A percentile compares a stretch with the other conserved stretches of the same genome.
Evolutionary conservation across 2,329 filamentous ascomycete genomes (phyloP).

Genomic region (Paecilomyces sp.): DNA sequence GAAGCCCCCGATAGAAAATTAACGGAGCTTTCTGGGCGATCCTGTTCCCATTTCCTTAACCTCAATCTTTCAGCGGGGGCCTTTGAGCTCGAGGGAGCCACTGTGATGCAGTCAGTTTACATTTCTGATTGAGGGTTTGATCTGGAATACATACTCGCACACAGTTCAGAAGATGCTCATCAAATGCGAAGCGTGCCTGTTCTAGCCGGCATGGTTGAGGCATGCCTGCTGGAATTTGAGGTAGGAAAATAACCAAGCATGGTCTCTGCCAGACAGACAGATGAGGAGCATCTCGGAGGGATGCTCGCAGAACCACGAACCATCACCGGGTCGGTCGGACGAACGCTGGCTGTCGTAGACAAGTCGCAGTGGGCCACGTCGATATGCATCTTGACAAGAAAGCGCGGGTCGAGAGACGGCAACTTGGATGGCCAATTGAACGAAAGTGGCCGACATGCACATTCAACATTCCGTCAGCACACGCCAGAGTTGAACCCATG

Average conservation of each 20-base stretch:
- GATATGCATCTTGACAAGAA: background rate
- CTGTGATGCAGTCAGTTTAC: background rate
- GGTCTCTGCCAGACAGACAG: background rate
- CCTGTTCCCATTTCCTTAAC: conserved; percentile 16
- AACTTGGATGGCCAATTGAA: conserved; percentile 3
- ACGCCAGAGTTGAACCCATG: background rate
- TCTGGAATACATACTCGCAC: background rate
- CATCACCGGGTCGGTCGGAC: background rate
- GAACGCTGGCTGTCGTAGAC: background rate
- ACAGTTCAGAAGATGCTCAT: background rate
- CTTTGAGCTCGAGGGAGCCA: background rate
- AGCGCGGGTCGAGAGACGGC: background rate
- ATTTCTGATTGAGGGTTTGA: background rate
- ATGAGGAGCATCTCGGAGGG: background rate
- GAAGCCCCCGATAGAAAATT: conserved; percentile 4
- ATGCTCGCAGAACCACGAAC: background rate
- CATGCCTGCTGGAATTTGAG: background rate
- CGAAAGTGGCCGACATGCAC: background rate
- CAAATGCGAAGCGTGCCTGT: background rate
- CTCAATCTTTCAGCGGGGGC: conserved; percentile 12
- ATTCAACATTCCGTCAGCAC: background rate
- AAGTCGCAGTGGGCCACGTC: conserved; percentile 6
- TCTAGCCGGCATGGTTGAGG: background rate
- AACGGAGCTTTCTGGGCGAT: conserved; percentile 9
- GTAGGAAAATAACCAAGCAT: background rate